Conservation (phyloP, 2,329 filamentous ascomycete genomes). For the Fusarium compactum region DNA sequence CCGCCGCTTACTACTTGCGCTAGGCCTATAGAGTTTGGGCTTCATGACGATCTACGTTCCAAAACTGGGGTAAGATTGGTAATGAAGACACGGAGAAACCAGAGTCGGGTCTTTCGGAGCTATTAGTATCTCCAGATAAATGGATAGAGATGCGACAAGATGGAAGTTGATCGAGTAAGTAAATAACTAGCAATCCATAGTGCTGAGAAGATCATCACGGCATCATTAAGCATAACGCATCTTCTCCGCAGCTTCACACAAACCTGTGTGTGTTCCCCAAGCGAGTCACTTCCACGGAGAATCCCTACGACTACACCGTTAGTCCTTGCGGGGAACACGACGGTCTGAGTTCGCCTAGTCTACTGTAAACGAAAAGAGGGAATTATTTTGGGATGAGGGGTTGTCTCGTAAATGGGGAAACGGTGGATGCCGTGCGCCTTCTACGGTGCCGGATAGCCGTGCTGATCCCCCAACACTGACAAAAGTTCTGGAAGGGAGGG, state of each 20-base stretch:
- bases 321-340: background rate
- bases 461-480: background rate
- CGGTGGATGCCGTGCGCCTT: background rate
- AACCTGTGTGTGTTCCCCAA: background rate
- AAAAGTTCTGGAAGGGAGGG: background rate
- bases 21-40: background rate
- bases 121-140: background rate
- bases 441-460: slow-evolving; percentile 7
- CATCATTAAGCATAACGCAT: background rate
- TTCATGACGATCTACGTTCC: background rate
- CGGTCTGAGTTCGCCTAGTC: background rate
- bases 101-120: background rate
- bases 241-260: background rate
- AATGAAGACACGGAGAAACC: background rate
- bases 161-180: background rate
- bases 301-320: background rate
- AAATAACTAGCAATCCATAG: background rate
- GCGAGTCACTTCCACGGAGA: background rate
- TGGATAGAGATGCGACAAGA: background rate
- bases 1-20: background rate
- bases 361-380: background rate
- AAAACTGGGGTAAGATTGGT: background rate
- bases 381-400: background rate
- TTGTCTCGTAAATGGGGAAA: background rate
- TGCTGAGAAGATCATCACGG: background rate